phyloP scores from a whole-genome alignment of 768 basidiomycete species.

The Porphyrellus cyaneotinctus region DNA sequence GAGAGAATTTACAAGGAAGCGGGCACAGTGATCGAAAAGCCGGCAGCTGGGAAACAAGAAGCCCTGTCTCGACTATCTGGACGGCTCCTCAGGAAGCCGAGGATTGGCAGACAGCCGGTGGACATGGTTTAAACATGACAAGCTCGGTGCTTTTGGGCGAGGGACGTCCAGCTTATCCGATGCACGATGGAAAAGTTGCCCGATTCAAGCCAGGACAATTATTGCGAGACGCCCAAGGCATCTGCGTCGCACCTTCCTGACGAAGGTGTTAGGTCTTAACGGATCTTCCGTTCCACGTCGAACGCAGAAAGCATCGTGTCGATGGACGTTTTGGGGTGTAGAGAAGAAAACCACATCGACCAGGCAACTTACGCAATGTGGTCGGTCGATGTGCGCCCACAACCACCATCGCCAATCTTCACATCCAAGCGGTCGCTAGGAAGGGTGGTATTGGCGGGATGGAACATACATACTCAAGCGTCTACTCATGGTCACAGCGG shows the following conservation, averaged over 20 bases:
- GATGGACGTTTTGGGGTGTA: slow-evolving; percentile 20
- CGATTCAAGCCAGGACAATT: slow-evolving; percentile 4
- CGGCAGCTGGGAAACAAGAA: slow-evolving; percentile 44
- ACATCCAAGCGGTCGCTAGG: slow-evolving; percentile 34
- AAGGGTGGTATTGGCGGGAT: slow-evolving; percentile 34
- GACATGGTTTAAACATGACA: slow-evolving; percentile 34
- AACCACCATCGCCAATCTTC: too few relatives aligned
- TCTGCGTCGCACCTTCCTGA: slow-evolving; percentile 41
- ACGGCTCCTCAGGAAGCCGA: slow-evolving; percentile 19
- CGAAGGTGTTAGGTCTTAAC: slow-evolving; percentile 46
- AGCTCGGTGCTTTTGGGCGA: slow-evolving; percentile 37
- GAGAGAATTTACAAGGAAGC: slow-evolving; percentile 39
- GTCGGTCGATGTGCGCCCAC: slow-evolving; percentile 37
- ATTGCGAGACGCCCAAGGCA: slow-evolving; percentile 12
- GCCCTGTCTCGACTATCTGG: slow-evolving; percentile 40
- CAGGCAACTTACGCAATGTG: slow-evolving; percentile 38
- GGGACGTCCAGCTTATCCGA: slow-evolving; percentile 38
- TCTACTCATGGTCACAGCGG: slow-evolving; percentile 26
- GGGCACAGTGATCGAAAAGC: slow-evolving; percentile 33
- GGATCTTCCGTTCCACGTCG: slow-evolving; percentile 32
- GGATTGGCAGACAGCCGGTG: slow-evolving; percentile 8
- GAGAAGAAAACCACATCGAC: slow-evolving; percentile 7
- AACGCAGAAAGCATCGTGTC: slow-evolving; percentile 10
- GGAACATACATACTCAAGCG: slow-evolving; percentile 40
- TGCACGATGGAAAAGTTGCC: slow-evolving; percentile 23